Evolutionary conservation across 257 asterid genomes (phyloP), one percentile per base, ranked within the genome.

Genomic region (Schizonepeta tenuifolia): DNA sequence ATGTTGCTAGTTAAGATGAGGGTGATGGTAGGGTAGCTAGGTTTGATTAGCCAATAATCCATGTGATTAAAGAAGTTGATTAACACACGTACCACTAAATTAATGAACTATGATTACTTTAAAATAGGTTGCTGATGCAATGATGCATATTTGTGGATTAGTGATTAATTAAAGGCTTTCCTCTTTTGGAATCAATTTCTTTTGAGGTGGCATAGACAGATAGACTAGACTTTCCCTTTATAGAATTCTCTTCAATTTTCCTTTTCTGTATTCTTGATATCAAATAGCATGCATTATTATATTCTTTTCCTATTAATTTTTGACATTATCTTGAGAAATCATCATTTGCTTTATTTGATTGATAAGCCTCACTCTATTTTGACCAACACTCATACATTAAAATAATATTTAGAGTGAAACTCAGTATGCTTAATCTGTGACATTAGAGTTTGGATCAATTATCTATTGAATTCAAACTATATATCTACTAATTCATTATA

Each of bases 141-240:
- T 80, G 75, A 82, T 80, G 85, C 57, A 72, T 28, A 22, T 17
- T 51, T 43, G 75, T 12, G 31, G 15, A 36, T 62, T 38, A 60
- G 44, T 35, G 38, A 62, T 18, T 63, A 22, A 4, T 15, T 47
- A 50, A 47, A 50, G 67, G 35, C 64, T 76, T 80, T 26, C 84
- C 84, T 70, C 64, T 76, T 78, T 41, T 26, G 86, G 84, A 78
- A 80, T 56, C 67, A 75, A 55, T 64, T 80, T 66, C 49, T 7
- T 17, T 66, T 31, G 36, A 31, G 36, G 73, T 46, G 22, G n/a
- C 65, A 58, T 18, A 28, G 7, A 44, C 70, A 24, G 26, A 24
- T 24, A 24, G 26, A 24, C 26, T 24, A 24, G 26, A 2, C 26
- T 24, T 24, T 1, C 26, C 26, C 1, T 24, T 24, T 24, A 24